Evolutionary conservation across 768 basidiomycete genomes (phyloP), one percentile per base, ranked within the genome.

Genomic region (Lactifluus echinatus): DNA sequence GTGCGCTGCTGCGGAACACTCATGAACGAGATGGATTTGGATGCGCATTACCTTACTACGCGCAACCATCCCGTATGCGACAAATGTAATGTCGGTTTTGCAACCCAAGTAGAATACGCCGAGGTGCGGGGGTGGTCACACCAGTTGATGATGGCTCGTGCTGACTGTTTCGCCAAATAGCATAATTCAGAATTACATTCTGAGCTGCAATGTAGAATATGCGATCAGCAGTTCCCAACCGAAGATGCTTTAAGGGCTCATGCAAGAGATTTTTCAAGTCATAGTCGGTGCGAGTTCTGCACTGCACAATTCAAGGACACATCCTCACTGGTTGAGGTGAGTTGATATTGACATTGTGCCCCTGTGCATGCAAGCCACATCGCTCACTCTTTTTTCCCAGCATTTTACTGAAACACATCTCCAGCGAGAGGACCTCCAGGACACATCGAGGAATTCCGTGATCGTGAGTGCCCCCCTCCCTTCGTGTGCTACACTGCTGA

Each of bases 261-360:
- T 19, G n/a, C 24, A 3, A 26, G 19, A 10, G 37, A 62, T 26
- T 43, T 21, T 17, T 37, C 51, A 28, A 55, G 42, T 11, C 61
- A 62, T 17, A 49, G 48, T 44, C 40, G 52, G n/a, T 62, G 61
- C 53, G 61, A 60, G 31, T 62, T 62, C 26, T 62, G 61, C 26
- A 52, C 37, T 29, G 58, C 53, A 10, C 53, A 54, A 26, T 62
- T 62, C 52, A 62, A 44, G 45, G 42, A 62, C 23, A 60, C 53
- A 8, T 59, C 58, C 21, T 49, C 61, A 21, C 49, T 62, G 24
- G 53, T 60, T 17, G 61, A 62, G 58, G 61, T 62, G 40, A 42
- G 34, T n/a, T 42, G 14, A 5, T 10, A 31, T 31, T 52, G 24
- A 5, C 8, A 15, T 50, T 37, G 17, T 55, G 23, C 21, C 28